phyloP scores from a whole-genome alignment of 2,329 filamentous ascomycete species.

The Alternaria solani region DNA sequence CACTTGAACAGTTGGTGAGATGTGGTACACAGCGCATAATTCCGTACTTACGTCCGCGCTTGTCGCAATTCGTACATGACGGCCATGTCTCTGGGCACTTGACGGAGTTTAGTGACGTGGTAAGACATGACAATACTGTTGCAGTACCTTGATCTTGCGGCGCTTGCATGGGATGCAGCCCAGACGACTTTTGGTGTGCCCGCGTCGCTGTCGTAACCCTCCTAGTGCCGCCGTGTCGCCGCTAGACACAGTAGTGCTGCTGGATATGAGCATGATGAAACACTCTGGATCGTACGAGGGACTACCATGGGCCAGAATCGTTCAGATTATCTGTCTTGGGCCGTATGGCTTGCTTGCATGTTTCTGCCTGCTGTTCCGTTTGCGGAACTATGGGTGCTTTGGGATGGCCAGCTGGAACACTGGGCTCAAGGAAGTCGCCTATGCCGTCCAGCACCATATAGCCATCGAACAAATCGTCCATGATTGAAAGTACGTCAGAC shows the following conservation, averaged over 20 bases:
- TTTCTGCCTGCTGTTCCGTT: not conserved
- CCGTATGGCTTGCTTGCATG: not conserved
- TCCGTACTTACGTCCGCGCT: constrained; percentile 32
- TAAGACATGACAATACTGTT: not conserved
- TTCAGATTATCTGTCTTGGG: not conserved
- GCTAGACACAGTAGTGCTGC: not conserved
- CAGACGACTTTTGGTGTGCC: constrained; percentile 73
- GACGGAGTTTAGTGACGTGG: not conserved
- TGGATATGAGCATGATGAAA: not conserved
- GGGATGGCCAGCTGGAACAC: not conserved
- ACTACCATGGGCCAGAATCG: constrained; percentile 6
- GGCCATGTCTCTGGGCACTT: constrained; percentile 53
- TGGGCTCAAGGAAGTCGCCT: constrained; percentile 10
- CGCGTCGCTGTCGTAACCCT: constrained; percentile 26
- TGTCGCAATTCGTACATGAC: constrained; percentile 49
- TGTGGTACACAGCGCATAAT: not conserved
- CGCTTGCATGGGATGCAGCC: constrained; percentile 72
- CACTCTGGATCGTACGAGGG: not conserved
- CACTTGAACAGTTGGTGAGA: constrained; percentile 7
- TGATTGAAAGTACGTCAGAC: not conserved
- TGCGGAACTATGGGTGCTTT: constrained; percentile 1
- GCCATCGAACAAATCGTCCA: constrained; percentile 30
- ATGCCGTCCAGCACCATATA: constrained; percentile 24
- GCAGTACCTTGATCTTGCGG: constrained; percentile 71
- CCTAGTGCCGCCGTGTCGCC: not conserved